Conservation (phyloP, 768 basidiomycete genomes). For the Mycena amicta region DNA sequence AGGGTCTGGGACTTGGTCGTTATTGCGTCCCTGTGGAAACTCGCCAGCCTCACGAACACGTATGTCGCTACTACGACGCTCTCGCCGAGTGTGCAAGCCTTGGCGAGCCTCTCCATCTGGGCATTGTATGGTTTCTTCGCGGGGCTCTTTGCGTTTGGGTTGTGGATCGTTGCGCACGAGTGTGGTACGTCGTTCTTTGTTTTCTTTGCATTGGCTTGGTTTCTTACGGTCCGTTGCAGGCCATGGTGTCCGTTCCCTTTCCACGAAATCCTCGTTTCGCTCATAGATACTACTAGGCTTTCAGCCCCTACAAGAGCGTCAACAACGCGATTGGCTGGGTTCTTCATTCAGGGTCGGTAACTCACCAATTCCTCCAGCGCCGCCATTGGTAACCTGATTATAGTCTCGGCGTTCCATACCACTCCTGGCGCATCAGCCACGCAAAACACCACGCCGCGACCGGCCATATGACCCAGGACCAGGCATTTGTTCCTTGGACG, state of each 20-base stretch:
- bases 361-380: not conserved
- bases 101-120: conserved; percentile 73
- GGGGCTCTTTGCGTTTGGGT: conserved; percentile 88
- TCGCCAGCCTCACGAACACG: conserved; percentile 63
- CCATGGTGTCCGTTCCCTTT: conserved; percentile 53
- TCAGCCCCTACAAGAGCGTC: conserved; percentile 86
- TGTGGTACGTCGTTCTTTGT: conserved; percentile 14
- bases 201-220: conserved; percentile 29
- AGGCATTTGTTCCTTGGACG: conserved; percentile 93
- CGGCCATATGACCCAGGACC: conserved; percentile 90
- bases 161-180: conserved; percentile 52
- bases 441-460: conserved; percentile 95
- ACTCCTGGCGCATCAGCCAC: conserved; percentile 95
- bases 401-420: conserved; percentile 87
- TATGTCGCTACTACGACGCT: conserved; percentile 64
- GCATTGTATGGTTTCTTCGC: conserved; percentile 77
- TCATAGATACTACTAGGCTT: conserved; percentile 75
- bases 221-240: conserved; percentile 93
- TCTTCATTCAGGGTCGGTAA: conserved; percentile 76
- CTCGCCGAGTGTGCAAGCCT: conserved; percentile 58
- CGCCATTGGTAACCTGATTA: not conserved
- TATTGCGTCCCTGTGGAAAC: conserved; percentile 70
- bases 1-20: conserved; percentile 78
- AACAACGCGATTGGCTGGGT: conserved; percentile 94
- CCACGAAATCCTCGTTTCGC: not conserved